Percentiles rank a stretch among this genome's conserved stretches.
Evolutionary conservation across 768 basidiomycete species (phyloP).

Genomic region (Hypholoma sublateritium): DNA sequence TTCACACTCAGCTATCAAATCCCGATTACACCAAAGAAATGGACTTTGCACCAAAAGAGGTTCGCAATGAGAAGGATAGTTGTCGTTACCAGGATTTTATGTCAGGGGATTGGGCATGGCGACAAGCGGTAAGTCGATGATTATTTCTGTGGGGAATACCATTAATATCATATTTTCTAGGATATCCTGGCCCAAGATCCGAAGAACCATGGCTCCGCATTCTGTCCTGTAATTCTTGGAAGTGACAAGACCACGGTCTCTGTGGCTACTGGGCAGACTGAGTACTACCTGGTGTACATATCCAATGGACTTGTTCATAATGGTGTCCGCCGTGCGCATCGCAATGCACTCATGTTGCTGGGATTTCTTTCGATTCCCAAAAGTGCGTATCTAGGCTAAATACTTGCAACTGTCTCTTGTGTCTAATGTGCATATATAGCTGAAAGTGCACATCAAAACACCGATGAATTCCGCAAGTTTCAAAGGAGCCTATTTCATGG

Average conservation of each 20-base stretch:
- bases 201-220: conserved; percentile 2
- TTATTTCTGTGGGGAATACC: no score
- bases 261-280: conserved; percentile 15
- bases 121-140: conserved; percentile 33
- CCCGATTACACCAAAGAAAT: conserved; percentile 29
- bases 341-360: conserved; percentile 1
- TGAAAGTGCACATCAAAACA: conserved; percentile 9
- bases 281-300: conserved; percentile 18
- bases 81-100: conserved; percentile 34
- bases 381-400: conserved; percentile 1
- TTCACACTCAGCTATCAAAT: conserved; percentile 25
- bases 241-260: conserved; percentile 23
- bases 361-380: conserved; percentile 9
- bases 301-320: conserved; percentile 15
- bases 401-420: not conserved
- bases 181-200: conserved; percentile 1
- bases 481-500: conserved; percentile 27
- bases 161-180: conserved; percentile 11
- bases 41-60: conserved; percentile 23
- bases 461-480: conserved; percentile 24
- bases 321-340: conserved; percentile 11
- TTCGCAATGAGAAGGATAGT: conserved; percentile 14
- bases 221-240: conserved; percentile 13
- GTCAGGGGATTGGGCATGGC: conserved; percentile 25
- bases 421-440: not conserved